Evolutionary conservation across 2,329 filamentous ascomycete genomes (phyloP).

Genomic region (Tolypocladium nubicola): DNA sequence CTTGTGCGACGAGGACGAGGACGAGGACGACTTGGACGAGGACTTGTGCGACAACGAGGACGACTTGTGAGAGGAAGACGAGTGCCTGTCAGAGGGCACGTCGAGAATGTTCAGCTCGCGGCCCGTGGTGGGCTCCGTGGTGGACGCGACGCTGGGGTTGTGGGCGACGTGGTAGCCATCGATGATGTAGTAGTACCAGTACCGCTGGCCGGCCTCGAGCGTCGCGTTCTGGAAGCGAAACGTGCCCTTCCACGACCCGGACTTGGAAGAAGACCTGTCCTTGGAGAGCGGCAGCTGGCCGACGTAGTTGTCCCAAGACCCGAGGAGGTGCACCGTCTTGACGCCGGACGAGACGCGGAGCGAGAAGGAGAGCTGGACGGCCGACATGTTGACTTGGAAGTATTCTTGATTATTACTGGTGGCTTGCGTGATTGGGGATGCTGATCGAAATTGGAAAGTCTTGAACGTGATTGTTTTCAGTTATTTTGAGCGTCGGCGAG

Average conservation of each 20-base stretch:
- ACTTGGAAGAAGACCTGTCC: conserved; percentile 72
- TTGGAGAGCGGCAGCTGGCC: conserved; percentile 91
- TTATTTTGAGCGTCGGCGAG: neutral
- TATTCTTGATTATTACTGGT: neutral
- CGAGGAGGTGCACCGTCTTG: conserved; percentile 95
- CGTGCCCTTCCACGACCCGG: conserved; percentile 87
- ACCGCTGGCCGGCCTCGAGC: conserved; percentile 79
- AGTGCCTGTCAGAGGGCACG: conserved; percentile 47
- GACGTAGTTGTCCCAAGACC: conserved; percentile 96
- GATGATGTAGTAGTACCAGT: conserved; percentile 99
- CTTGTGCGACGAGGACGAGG: conserved; percentile 9
- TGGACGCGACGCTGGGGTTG: conserved; percentile 83
- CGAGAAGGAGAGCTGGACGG: conserved; percentile 89
- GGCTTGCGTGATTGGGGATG: neutral
- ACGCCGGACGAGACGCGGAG: conserved; percentile 92
- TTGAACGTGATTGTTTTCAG: neutral
- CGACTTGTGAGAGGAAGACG: conserved; percentile 25
- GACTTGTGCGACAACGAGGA: conserved; percentile 22
- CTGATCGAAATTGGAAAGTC: neutral
- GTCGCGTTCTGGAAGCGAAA: conserved; percentile 89
- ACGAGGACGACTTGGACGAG: conserved; percentile 24
- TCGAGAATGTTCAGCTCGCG: conserved; percentile 97
- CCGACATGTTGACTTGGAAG: conserved; percentile 55
- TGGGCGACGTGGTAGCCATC: conserved; percentile 97
- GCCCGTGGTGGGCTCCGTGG: conserved; percentile 90